A percentile compares a stretch with the other conserved stretches of the same genome.
Evolutionary conservation across 2,329 filamentous ascomycete genomes (phyloP).

Genomic region (Aphanocladium album): DNA sequence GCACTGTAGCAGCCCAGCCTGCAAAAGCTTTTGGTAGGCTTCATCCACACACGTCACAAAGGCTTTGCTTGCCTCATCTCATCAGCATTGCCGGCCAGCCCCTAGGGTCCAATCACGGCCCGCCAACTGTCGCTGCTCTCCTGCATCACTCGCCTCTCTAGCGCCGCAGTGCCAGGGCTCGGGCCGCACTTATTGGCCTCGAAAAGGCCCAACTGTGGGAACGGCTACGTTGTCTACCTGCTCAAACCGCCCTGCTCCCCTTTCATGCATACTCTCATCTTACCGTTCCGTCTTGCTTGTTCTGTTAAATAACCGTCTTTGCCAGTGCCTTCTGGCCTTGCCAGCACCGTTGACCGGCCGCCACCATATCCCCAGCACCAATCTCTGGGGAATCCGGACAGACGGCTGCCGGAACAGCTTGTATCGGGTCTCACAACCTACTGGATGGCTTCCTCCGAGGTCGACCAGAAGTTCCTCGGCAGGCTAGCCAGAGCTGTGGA

Average conservation of each 20-base stretch:
- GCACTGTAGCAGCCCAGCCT: not conserved
- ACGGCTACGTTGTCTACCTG: slow-evolving; percentile 1
- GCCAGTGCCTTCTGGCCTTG: slow-evolving; percentile 8
- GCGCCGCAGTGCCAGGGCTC: slow-evolving; percentile 12
- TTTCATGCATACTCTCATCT: slow-evolving; percentile 21
- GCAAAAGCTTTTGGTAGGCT: not conserved
- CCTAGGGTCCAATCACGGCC: slow-evolving; percentile 27
- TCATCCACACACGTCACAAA: not conserved
- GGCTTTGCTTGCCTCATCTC: not conserved
- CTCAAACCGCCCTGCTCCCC: slow-evolving; percentile 16
- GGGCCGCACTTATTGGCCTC: slow-evolving; percentile 11
- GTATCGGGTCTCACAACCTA: slow-evolving; percentile 7
- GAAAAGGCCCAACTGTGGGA: slow-evolving; percentile 10
- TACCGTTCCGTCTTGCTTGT: slow-evolving; percentile 11
- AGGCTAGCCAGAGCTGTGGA: slow-evolving; percentile 77
- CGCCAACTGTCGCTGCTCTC: slow-evolving; percentile 30
- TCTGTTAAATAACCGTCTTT: slow-evolving; percentile 10
- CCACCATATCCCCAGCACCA: not conserved
- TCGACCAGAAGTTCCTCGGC: slow-evolving; percentile 95
- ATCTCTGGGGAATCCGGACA: not conserved
- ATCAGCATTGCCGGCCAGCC: not conserved
- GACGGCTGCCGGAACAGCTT: slow-evolving; percentile 3
- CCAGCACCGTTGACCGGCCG: slow-evolving; percentile 2
- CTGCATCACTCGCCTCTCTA: slow-evolving; percentile 12
- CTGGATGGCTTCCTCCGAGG: slow-evolving; percentile 89